Conservation (phyloP, 768 basidiomycete genomes). For the Boletus tomentosulus region DNA sequence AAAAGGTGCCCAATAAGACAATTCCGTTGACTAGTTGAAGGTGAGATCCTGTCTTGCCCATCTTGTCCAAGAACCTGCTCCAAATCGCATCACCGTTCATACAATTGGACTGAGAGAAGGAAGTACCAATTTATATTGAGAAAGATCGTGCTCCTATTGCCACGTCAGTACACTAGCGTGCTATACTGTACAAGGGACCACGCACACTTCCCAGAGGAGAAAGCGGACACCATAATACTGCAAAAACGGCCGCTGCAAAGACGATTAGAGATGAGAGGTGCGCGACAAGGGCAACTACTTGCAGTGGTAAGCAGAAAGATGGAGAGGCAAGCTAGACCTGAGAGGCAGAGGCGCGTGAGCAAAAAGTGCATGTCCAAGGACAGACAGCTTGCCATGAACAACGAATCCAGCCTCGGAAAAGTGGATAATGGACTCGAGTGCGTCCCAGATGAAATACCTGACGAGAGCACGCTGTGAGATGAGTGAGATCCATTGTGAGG, state of each 20-base stretch:
- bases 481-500: neutral
- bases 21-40: slow-evolving; percentile 72
- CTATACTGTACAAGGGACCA: slow-evolving; percentile 1
- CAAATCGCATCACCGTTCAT: neutral
- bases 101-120: neutral
- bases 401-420: slow-evolving; percentile 73
- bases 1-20: slow-evolving; percentile 63
- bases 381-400: slow-evolving; percentile 53
- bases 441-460: slow-evolving; percentile 86
- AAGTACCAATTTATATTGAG: slow-evolving; percentile 82
- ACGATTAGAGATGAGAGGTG: slow-evolving; percentile 2
- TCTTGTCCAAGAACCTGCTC: slow-evolving; percentile 73
- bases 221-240: slow-evolving; percentile 77
- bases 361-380: neutral
- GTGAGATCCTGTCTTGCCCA: slow-evolving; percentile 60
- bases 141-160: slow-evolving; percentile 71
- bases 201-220: slow-evolving; percentile 78
- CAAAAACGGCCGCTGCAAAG: slow-evolving; percentile 62
- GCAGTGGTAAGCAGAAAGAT: slow-evolving; percentile 74
- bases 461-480: neutral
- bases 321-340: slow-evolving; percentile 57
- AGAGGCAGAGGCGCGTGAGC: neutral
- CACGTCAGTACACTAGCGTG: slow-evolving; percentile 3
- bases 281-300: slow-evolving; percentile 25
- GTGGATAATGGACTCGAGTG: slow-evolving; percentile 63